Conservation (phyloP, 306 rosid species). For the Parietaria judaica region DNA sequence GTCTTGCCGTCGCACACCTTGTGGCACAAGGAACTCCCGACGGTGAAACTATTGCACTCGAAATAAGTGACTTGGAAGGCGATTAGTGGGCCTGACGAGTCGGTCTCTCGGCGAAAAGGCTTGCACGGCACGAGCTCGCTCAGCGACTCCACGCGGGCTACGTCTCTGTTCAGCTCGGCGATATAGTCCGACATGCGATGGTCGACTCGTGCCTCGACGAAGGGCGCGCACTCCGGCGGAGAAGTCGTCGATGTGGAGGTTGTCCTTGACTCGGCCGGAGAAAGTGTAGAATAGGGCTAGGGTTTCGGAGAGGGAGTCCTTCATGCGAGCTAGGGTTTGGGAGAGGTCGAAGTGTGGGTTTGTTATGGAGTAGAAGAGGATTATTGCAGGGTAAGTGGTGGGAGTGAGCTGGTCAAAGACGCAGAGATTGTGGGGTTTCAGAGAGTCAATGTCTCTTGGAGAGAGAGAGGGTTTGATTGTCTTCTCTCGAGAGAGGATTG, state of each 20-base stretch:
- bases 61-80: slow-evolving; percentile 40
- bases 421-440: slow-evolving; percentile 14
- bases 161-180: slow-evolving; percentile 10
- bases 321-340: slow-evolving; percentile 20
- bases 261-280: slow-evolving; percentile 31
- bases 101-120: slow-evolving; percentile 20
- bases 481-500: slow-evolving; percentile 33
- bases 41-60: slow-evolving; percentile 42
- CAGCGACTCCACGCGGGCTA: slow-evolving; percentile 3
- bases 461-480: slow-evolving; percentile 34
- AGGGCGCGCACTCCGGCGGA: slow-evolving; percentile 35
- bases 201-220: slow-evolving; percentile 36
- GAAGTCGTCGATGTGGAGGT: slow-evolving; percentile 28
- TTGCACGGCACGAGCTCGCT: slow-evolving; percentile 32
- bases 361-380: slow-evolving; percentile 14
- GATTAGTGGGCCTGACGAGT: slow-evolving; percentile 14
- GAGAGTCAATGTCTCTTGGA: slow-evolving; percentile 3
- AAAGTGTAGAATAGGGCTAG: slow-evolving; percentile 41
- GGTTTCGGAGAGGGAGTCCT: slow-evolving; percentile 35
- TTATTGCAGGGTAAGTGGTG: slow-evolving; percentile 10
- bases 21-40: slow-evolving; percentile 35
- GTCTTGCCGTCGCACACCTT: slow-evolving; percentile 35
- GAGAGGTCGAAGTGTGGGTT: slow-evolving; percentile 1
- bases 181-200: slow-evolving; percentile 30
- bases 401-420: slow-evolving; percentile 28